Percentiles rank a stretch among this genome's conserved stretches.
phyloP scores from a whole-genome alignment of 805 yeast genomes.

The Brettanomyces anomalus region DNA sequence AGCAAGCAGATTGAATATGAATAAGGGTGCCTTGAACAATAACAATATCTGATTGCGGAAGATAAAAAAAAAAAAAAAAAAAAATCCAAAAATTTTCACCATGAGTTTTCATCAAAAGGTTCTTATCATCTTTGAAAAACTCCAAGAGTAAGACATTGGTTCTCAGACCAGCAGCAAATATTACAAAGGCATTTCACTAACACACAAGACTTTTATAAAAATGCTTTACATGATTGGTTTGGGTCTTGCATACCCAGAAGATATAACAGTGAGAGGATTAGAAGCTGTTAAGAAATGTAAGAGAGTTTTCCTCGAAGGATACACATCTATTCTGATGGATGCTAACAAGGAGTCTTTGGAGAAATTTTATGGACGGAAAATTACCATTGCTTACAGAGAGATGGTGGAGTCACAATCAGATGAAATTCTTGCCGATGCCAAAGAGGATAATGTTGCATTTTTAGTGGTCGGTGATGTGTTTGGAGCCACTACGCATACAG shows the following conservation, averaged over 20 bases:
- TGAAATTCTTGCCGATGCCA: constrained; percentile 66
- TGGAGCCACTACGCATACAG: constrained; percentile 98
- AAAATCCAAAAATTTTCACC: no score
- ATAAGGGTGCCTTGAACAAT: no score
- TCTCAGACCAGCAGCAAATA: no score
- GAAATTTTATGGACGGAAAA: constrained; percentile 74
- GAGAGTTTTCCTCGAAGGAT: constrained; percentile 91
- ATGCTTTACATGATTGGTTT: constrained; percentile 91
- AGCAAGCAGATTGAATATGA: no score
- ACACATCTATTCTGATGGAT: constrained; percentile 92
- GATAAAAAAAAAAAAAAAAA: no score
- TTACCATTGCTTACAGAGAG: constrained; percentile 88
- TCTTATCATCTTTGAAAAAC: no score
- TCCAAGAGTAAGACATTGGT: no score
- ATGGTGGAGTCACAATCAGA: constrained; percentile 88
- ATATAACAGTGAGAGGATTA: constrained; percentile 90
- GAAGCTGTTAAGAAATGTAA: constrained; percentile 76
- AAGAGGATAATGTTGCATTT: constrained; percentile 79
- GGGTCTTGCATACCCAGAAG: constrained; percentile 82
- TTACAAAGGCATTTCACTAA: no score
- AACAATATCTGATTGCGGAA: no score
- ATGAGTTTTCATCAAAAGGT: no score
- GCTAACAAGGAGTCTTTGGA: constrained; percentile 71
- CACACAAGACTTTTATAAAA: no score
- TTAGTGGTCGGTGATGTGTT: constrained; percentile 96